Conservation (phyloP, 192 early-diverging fungal species). For the Phycomyces blakesleeanus region DNA sequence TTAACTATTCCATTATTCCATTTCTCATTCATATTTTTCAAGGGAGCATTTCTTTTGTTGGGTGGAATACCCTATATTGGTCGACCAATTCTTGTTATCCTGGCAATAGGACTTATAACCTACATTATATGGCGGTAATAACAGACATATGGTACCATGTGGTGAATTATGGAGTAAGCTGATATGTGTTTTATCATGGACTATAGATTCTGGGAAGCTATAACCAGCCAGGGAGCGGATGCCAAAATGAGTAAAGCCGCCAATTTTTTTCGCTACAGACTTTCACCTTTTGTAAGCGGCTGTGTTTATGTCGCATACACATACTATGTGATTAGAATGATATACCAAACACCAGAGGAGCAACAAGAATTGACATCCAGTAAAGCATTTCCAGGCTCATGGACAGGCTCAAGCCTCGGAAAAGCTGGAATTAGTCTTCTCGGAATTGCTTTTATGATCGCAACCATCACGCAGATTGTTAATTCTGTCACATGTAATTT, state of each 20-base stretch:
- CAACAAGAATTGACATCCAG: constrained; percentile 27
- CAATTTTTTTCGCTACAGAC: constrained; percentile 45
- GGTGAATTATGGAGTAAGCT: too few species aligned
- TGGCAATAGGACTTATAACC: constrained; percentile 38
- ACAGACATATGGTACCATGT: not conserved
- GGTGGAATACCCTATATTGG: constrained; percentile 35
- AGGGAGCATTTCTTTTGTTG: constrained; percentile 46
- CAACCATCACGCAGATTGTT: constrained; percentile 39
- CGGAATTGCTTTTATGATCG: constrained; percentile 43
- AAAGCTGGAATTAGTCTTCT: constrained; percentile 28
- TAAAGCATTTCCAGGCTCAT: constrained; percentile 30
- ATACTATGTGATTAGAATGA: constrained; percentile 37
- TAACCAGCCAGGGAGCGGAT: constrained; percentile 46
- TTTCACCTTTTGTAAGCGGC: constrained; percentile 42
- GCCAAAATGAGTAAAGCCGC: constrained; percentile 33
- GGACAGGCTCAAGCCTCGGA: constrained; percentile 30
- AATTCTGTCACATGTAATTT: constrained; percentile 38
- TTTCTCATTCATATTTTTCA: not conserved
- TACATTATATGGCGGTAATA: constrained; percentile 42
- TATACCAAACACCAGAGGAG: constrained; percentile 24
- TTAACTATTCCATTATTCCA: too few species aligned
- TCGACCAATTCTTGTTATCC: constrained; percentile 28
- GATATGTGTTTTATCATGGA: too few species aligned
- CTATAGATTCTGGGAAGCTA: constrained; percentile 41
- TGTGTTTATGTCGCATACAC: constrained; percentile 44